Base-by-base conservation (phyloP, 495 filamentous ascomycete genomes). In the Talaromyces nanjingensis region DNA sequence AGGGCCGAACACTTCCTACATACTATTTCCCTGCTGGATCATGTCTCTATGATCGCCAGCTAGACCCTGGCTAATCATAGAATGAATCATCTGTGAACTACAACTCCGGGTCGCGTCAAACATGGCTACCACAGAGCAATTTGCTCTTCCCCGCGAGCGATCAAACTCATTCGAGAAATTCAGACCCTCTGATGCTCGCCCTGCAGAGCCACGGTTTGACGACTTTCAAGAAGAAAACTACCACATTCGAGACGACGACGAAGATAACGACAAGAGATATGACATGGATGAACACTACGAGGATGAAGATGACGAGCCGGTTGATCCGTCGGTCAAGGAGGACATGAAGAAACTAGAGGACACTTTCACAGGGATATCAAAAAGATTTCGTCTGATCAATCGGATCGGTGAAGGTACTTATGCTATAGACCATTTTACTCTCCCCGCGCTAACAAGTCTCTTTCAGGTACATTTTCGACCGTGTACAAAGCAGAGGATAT, bases 401-500 rank as follows among this genome's bases (percentile, higher is more conserved):
- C 88, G 93, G 59, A 98, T 99, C 68, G 94, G 94, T 65, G 94
- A 98, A 84, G 94, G 92, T 93, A 72, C 47, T 59, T 37, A 18
- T 14, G 20, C 56, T 22, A 12, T 29, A 14, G 20, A 4, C 59
- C 64, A 31, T 49, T 24, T 34, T 62, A 53, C 11, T 20, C 33
- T 58, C 34, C 31, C 53, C 29, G n/a, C 4, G 56, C 66, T 68
- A 49, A 74, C 62, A 60, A 14, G 65, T 5, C 22, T 6, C 63
- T 39, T 27, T 37, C 69, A 93, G 91, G 92, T 39, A 99, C 94
- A 18, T 99, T 99, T 70, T 97, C 93, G 0, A 97, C 93, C 11
- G 94, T 99, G 0, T 99, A 98, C 77, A 98, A 98, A 73, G 94
- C 94, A 37, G 94, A 99, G 75, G 96, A 99, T 72, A 77, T 97